A percentile compares a stretch with the other conserved stretches of the same genome.
phyloP scores from a whole-genome alignment of 371 early-diverging fungal species.

The Mucor circinelloides region DNA sequence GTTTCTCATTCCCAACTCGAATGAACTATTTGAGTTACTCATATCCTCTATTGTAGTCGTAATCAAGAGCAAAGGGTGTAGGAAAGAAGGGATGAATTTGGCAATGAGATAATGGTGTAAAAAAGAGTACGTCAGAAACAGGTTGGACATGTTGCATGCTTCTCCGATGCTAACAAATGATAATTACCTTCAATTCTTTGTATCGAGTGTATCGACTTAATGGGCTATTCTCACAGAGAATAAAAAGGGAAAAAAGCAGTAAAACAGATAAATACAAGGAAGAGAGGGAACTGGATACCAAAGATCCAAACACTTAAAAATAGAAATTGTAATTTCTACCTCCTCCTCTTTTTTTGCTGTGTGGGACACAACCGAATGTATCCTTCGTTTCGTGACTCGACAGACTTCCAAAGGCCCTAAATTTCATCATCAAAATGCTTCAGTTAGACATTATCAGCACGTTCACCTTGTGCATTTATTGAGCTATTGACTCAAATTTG shows the following conservation, averaged over 20 bases:
- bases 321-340: neutral
- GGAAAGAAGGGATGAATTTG: neutral
- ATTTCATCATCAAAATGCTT: neutral
- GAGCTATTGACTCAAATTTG: neutral
- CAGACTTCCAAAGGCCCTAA: neutral
- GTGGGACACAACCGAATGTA: neutral
- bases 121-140: neutral
- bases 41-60: neutral
- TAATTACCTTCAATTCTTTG: neutral
- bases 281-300: neutral
- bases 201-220: neutral
- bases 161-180: neutral
- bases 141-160: neutral
- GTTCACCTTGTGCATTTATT: neutral
- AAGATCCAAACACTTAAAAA: neutral
- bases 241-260: neutral
- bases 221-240: neutral
- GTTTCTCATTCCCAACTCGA: conserved; percentile 5
- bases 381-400: neutral
- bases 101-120: neutral
- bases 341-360: neutral
- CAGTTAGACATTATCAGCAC: neutral
- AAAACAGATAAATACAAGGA: neutral
- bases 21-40: neutral
- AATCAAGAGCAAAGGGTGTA: neutral